Evolutionary conservation across 306 rosid species (phyloP), one percentile per base, ranked within the genome.

Genomic region (Casuarina equisetifolia): DNA sequence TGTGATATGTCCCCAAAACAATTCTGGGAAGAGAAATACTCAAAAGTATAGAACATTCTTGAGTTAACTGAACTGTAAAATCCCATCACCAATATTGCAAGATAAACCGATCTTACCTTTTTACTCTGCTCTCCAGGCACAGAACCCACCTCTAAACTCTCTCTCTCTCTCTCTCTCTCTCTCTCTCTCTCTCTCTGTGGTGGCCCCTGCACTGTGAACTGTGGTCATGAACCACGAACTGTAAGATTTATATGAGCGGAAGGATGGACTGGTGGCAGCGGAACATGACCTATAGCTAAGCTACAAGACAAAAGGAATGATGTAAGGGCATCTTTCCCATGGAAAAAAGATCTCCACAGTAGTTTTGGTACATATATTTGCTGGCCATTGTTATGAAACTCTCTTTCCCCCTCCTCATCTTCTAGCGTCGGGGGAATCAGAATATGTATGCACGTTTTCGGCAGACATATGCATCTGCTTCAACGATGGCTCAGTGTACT

Each of bases 331-430:
- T 75, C 82, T 84, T 83, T 83, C 80, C 50, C 75, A 42, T 36
- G 77, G 80, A 70, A 82, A 84, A 78, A 19, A 68, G 59, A 84
- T 76, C 76, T 12, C n/a, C 38, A 45, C 59, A 32, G 52, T 80
- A 48, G 68, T 48, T 39, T 62, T 5, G 39, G 85, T 73, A 82
- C 89, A 79, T 25, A 59, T 78, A 80, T 78, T 68, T 85, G 75
- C 69, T 85, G 50, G 39, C 70, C 46, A 76, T 73, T 82, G 69
- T 4, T 78, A 80, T 25, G 32, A 25, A 75, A 73, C 17, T 69
- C 44, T 79, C 81, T 46, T 68, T 58, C 66, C 49, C 42, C 3
- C n/a, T n/a, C 38, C 17, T 7, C 50, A 44, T 45, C 49, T 62
- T 42, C 59, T 73, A 20, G 69, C 25, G 25, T 32, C 69, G 46